Evolutionary conservation across 371 early-diverging fungal genomes (phyloP).

Genomic region (Syncephalastrum sp.): DNA sequence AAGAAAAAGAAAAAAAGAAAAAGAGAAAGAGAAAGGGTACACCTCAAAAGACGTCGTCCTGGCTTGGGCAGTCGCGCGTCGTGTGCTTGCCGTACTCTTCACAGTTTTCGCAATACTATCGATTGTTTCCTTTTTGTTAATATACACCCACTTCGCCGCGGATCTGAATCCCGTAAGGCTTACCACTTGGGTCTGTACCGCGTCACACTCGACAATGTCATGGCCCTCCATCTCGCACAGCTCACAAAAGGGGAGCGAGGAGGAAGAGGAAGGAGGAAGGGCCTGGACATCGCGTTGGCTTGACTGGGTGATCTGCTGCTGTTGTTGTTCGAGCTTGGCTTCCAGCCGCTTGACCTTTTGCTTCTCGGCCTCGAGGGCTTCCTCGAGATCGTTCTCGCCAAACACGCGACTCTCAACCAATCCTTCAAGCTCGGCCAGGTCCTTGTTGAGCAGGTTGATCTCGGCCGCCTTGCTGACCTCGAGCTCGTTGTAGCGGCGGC

Average conservation of each 20-base stretch:
- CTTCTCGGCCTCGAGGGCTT: conserved; percentile 48
- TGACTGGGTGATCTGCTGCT: background rate
- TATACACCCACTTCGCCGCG: background rate
- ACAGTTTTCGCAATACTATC: conserved; percentile 67
- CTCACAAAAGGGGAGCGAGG: conserved; percentile 43
- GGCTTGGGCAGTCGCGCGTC: conserved; percentile 66
- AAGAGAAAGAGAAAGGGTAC: background rate
- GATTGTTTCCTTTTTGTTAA: background rate
- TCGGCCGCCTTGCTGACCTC: conserved; percentile 53
- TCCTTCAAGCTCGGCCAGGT: conserved; percentile 66
- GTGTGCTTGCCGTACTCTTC: conserved; percentile 58
- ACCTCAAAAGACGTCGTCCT: conserved; percentile 50
- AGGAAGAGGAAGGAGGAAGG: no score
- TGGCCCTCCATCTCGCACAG: conserved; percentile 63
- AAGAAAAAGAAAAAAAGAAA: background rate
- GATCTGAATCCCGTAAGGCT: background rate
- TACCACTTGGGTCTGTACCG: conserved; percentile 1
- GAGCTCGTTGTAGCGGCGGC: conserved; percentile 50
- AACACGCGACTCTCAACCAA: conserved; percentile 75
- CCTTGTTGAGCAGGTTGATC: conserved; percentile 58
- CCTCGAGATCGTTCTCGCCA: conserved; percentile 67
- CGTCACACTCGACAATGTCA: conserved; percentile 52
- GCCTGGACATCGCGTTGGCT: background rate
- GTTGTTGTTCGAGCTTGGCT: conserved; percentile 4
- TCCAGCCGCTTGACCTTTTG: conserved; percentile 12